Conservation (phyloP, 345 rosid species). For the Citrus unshiu region DNA sequence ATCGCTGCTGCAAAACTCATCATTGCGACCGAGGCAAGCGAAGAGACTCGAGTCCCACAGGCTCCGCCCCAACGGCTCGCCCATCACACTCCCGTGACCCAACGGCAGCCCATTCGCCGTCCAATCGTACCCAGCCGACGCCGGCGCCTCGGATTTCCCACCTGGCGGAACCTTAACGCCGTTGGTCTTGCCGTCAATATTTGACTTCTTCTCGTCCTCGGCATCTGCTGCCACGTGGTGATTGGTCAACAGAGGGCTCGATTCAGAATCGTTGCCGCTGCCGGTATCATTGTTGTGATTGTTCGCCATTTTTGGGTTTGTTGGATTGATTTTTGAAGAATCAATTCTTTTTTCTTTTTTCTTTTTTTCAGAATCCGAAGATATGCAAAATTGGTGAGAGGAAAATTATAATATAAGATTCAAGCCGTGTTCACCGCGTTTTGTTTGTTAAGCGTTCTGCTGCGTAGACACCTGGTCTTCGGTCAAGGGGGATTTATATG, state of each 20-base stretch:
- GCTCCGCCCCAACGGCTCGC: conserved; percentile 72
- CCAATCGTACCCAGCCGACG: conserved; percentile 48
- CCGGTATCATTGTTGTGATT: conserved; percentile 13
- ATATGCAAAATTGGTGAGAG: not conserved
- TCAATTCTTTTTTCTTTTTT: not conserved
- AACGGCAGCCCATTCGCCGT: conserved; percentile 81
- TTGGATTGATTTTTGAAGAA: not conserved
- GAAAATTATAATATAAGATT: not conserved
- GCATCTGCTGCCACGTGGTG: not conserved
- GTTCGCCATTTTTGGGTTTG: conserved; percentile 34
- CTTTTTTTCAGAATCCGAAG: not conserved
- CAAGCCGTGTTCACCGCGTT: not conserved
- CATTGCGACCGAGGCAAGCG: conserved; percentile 82
- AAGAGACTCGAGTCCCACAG: conserved; percentile 74
- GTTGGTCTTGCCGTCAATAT: conserved; percentile 6
- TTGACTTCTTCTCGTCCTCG: conserved; percentile 34
- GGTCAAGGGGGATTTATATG: not conserved
- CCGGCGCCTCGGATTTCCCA: not conserved
- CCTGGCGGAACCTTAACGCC: conserved; percentile 17
- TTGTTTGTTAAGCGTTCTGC: not conserved
- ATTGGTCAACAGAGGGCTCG: conserved; percentile 67
- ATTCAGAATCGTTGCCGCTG: conserved; percentile 38
- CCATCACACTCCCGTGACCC: conserved; percentile 73
- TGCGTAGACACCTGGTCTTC: not conserved
- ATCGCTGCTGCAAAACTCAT: conserved; percentile 97